Evolutionary conservation across 2,329 filamentous ascomycete species (phyloP).

Genomic region (Hymenoscyphus scutula): DNA sequence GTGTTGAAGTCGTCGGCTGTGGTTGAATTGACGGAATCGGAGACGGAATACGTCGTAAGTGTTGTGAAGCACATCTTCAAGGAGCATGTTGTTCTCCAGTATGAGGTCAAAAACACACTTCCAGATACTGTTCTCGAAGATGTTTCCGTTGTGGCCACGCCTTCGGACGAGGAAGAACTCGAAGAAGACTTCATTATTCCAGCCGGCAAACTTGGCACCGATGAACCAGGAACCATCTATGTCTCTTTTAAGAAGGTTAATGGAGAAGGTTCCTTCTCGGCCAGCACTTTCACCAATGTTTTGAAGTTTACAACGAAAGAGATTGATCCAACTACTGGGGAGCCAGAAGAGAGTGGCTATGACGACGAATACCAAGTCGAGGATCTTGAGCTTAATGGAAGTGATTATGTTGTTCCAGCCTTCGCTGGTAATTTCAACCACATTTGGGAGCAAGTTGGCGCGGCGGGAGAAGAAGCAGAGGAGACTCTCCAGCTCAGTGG

Average conservation of each 20-base stretch:
- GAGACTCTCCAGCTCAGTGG: conserved; percentile 87
- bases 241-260: conserved; percentile 86
- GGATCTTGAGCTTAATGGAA: conserved; percentile 84
- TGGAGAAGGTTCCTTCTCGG: conserved; percentile 73
- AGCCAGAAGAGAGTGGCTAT: conserved; percentile 89
- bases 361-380: conserved; percentile 98
- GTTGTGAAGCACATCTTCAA: conserved; percentile 98
- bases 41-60: conserved; percentile 94
- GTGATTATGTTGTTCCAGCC: conserved; percentile 89
- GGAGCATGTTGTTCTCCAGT: conserved; percentile 92
- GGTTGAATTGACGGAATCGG: conserved; percentile 90
- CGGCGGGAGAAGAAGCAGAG: conserved; percentile 82
- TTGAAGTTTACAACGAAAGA: conserved; percentile 98
- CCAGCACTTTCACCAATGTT: conserved; percentile 82
- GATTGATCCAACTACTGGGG: conserved; percentile 89
- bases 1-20: conserved; percentile 87
- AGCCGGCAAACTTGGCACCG: conserved; percentile 74
- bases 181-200: conserved; percentile 95
- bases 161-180: conserved; percentile 75
- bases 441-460: conserved; percentile 90
- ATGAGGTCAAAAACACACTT: conserved; percentile 96
- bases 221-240: conserved; percentile 90
- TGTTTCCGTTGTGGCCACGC: conserved; percentile 77
- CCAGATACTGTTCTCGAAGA: conserved; percentile 88
- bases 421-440: conserved; percentile 95